Evolutionary conservation across 306 rosid genomes (phyloP).

Genomic region (Rosa multiflora): DNA sequence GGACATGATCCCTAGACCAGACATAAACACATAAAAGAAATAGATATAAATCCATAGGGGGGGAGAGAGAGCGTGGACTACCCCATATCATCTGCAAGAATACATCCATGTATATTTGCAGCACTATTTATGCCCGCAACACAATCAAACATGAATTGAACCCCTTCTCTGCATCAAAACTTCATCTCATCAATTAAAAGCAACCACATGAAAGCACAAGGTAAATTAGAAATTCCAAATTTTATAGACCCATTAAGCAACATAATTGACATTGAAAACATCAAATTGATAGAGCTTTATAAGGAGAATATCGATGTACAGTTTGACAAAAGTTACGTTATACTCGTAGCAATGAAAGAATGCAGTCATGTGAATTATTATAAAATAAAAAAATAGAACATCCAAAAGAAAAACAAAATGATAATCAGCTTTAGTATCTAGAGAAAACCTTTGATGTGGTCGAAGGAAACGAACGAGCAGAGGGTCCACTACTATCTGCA

Average conservation of each 20-base stretch:
- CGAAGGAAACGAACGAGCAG: conserved; percentile 90
- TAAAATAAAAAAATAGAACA: neutral
- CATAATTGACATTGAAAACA: neutral
- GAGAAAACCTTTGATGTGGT: conserved; percentile 79
- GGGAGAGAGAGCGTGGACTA: conserved; percentile 21
- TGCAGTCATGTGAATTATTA: neutral
- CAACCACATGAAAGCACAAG: neutral
- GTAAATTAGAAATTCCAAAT: neutral
- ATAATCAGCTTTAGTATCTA: neutral
- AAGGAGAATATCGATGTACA: neutral
- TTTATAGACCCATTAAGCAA: conserved; percentile 6
- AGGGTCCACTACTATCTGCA: conserved; percentile 61
- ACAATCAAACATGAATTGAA: conserved; percentile 96
- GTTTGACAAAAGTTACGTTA: neutral
- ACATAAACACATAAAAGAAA: neutral
- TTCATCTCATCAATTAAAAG: conserved; percentile 21
- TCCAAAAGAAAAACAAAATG: neutral
- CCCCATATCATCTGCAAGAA: conserved; percentile 99
- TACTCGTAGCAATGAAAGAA: neutral
- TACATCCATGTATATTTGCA: conserved; percentile 76
- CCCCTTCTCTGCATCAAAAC: conserved; percentile 83
- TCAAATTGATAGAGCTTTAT: neutral
- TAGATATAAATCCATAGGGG: neutral
- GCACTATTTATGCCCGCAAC: conserved; percentile 61
- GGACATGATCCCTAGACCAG: neutral